Base-by-base conservation (phyloP, 2,329 filamentous ascomycete species). In the Colletotrichum graminicola region DNA sequence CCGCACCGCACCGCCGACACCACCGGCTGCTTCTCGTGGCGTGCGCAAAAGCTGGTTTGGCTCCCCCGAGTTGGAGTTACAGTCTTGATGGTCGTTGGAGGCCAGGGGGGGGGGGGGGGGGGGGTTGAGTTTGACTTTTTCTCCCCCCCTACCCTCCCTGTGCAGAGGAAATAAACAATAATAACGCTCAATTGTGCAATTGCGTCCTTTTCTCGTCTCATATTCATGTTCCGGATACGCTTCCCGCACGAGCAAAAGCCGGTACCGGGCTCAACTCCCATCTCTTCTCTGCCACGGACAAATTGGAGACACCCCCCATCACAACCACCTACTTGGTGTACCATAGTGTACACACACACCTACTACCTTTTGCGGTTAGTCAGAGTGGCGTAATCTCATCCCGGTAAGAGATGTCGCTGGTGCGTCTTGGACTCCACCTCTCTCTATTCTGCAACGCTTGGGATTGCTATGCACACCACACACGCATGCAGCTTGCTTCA, bases 1-100 rank as follows among this genome's bases (percentile, higher is more conserved):
- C 55, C 34, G 62, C 62, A 45, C 62, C 67, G 34, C 62, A 60
- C 16, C 47, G 47, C 63, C 67, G 64, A 23, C 32, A 61, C 66
- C 57, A n/a, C 43, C 59, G 23, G 57, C 10, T 11, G 21, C 10
- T 47, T n/a, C 34, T 23, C 32, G 11, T 39, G 43, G 43, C 23
- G 47, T 4, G 5, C 11, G 11, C 36, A 21, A 18, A 52, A 52
- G 26, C 26, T 12, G 18, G 18, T 6, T 43, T 36, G 18, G 47
- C 49, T 52, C 26, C 26, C 23, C 26, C 23, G 26, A 52, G 8
- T 21, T 29, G n/a, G 26, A 52, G 26, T 21, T 29, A 6, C 12
- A 23, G 21, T 39, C 54, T 36, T 14, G 43, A 14, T n/a, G 36
- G 52, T 16, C 32, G 18, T 55, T 36, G 32, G n/a, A 45, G 51